These are phyloP conservation scores for Botrytis sinoallii DNA, from an alignment of 2,329 filamentous ascomycete species.

Conservation along the genomic window DNA sequence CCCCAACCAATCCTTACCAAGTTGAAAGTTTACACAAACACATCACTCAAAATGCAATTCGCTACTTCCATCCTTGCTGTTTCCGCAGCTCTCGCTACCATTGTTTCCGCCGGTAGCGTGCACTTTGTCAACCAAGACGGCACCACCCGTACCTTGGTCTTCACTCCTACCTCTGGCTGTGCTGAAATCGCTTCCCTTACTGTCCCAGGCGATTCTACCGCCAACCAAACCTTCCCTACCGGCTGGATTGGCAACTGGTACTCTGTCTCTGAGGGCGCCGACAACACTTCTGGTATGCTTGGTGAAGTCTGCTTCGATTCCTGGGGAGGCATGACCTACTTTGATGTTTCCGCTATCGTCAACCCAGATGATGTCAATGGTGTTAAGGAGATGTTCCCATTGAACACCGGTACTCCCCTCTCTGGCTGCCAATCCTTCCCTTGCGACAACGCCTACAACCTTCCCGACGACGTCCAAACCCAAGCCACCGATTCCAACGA, in stretches of 20 bases:
- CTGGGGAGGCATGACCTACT: constrained; percentile 50
- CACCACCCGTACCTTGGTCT: constrained; percentile 38
- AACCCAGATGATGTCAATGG: constrained; percentile 48
- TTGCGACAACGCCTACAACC: constrained; percentile 54
- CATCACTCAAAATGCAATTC: constrained; percentile 52
- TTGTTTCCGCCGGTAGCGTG: constrained; percentile 48
- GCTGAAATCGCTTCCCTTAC: constrained; percentile 25
- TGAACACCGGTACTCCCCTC: constrained; percentile 38
- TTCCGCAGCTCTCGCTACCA: constrained; percentile 43
- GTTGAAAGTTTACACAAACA: constrained; percentile 14
- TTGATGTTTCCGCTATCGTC: constrained; percentile 58
- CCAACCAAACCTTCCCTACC: constrained; percentile 41
- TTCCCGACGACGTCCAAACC: constrained; percentile 54
- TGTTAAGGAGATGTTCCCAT: constrained; percentile 55
- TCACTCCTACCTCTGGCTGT: constrained; percentile 31
- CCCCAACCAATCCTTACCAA: constrained; percentile 28
- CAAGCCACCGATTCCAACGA: constrained; percentile 48
- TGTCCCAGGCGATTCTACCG: constrained; percentile 28
- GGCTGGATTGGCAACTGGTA: constrained; percentile 46
- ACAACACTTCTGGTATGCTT: constrained; percentile 48
- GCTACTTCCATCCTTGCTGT: constrained; percentile 41
- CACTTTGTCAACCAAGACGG: constrained; percentile 59
- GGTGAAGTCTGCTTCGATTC: constrained; percentile 52
- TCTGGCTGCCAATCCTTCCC: constrained; percentile 53
- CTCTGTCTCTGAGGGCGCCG: constrained; percentile 46